Conservation (phyloP, 164 flowering plant genomes). For the Kingdonia uniflora region DNA sequence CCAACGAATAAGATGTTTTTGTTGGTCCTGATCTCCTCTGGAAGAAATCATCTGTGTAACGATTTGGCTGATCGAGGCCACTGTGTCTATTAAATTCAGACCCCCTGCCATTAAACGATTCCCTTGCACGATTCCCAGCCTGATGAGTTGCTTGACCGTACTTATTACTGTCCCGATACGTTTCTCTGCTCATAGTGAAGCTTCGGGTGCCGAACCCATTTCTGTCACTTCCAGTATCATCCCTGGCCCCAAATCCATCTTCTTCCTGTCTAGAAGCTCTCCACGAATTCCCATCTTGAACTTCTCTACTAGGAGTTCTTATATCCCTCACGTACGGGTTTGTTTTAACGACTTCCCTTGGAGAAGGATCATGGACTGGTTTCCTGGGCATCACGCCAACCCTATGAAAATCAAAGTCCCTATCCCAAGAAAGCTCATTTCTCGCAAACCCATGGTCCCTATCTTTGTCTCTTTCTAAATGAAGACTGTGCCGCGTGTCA, state of each 20-base stretch:
- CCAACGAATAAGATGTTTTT: slow-evolving; percentile 34
- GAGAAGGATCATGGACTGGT: slow-evolving; percentile 25
- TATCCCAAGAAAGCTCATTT: slow-evolving; percentile 44
- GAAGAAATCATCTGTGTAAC: slow-evolving; percentile 31
- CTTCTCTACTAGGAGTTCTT: slow-evolving; percentile 47
- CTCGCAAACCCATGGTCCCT: slow-evolving; percentile 46
- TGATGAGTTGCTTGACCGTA: slow-evolving; percentile 27
- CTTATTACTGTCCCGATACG: slow-evolving; percentile 28
- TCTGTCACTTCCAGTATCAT: slow-evolving; percentile 26
- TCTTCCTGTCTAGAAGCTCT: slow-evolving; percentile 33
- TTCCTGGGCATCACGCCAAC: slow-evolving; percentile 33
- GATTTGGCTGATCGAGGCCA: slow-evolving; percentile 30
- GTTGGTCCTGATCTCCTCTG: slow-evolving; percentile 33
- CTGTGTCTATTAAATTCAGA: slow-evolving; percentile 26
- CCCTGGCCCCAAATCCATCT: slow-evolving; percentile 23
- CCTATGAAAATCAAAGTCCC: slow-evolving; percentile 68
- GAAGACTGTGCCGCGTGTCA: slow-evolving; percentile 57
- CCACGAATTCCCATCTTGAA: slow-evolving; percentile 52
- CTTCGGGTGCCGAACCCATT: slow-evolving; percentile 27
- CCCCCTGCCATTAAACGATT: slow-evolving; percentile 29
- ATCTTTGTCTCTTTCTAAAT: slow-evolving; percentile 22
- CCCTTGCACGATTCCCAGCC: slow-evolving; percentile 31
- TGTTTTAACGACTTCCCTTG: slow-evolving; percentile 38
- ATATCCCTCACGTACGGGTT: slow-evolving; percentile 33
- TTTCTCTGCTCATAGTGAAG: slow-evolving; percentile 24